Evolutionary conservation across 2,329 filamentous ascomycete species (phyloP).

Genomic region (Aureobasidium pullulans): DNA sequence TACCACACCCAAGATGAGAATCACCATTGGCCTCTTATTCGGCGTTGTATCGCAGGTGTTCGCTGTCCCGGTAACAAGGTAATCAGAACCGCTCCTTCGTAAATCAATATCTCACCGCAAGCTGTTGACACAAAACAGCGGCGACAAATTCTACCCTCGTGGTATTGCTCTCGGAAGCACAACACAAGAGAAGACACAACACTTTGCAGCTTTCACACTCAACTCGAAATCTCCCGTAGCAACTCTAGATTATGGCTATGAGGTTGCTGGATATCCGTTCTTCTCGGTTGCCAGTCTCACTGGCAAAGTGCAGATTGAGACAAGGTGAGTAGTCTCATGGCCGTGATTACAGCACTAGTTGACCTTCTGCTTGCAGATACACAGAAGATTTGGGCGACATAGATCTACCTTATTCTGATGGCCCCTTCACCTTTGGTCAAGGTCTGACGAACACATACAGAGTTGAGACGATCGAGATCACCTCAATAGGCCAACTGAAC

Average conservation of each 20-base stretch:
- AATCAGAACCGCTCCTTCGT: too few species aligned
- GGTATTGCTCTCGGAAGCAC: background rate
- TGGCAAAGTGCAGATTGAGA: conserved; percentile 28
- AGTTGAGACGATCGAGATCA: conserved; percentile 34
- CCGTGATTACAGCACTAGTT: background rate
- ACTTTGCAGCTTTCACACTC: background rate
- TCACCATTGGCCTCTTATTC: background rate
- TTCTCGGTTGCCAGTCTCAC: conserved; percentile 25
- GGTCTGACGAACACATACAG: conserved; percentile 31
- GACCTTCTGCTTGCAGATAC: conserved; percentile 18
- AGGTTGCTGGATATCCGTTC: conserved; percentile 30
- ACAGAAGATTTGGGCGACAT: conserved; percentile 28
- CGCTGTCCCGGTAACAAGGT: background rate
- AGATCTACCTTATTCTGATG: conserved; percentile 25
- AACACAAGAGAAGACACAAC: background rate
- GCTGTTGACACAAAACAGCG: background rate
- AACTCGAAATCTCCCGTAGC: background rate
- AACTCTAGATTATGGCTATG: conserved; percentile 28
- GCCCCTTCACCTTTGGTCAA: conserved; percentile 26
- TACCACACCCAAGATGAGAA: background rate
- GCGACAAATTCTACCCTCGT: background rate
- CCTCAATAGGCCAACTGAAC: conserved; percentile 21
- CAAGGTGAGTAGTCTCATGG: conserved; percentile 17
- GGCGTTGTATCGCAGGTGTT: background rate
- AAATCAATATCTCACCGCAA: background rate